Evolutionary conservation across 2,329 filamentous ascomycete species (phyloP), one percentile per base, ranked within the genome.

Genomic region (Clarireedia monteithiana): DNA sequence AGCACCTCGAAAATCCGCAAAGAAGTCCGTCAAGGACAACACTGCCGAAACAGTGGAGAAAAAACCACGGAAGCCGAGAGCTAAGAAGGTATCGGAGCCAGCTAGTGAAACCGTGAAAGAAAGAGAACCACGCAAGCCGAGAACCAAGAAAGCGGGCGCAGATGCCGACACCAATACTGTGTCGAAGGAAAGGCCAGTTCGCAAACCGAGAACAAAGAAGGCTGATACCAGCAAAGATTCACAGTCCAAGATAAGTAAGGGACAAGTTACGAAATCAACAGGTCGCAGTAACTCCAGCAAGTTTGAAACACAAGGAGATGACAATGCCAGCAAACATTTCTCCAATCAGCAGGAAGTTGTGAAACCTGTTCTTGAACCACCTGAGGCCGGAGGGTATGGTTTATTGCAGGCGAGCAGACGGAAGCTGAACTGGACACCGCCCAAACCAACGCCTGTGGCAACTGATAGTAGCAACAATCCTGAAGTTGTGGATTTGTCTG

Each of bases 391-490:
- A 9, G 59, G 60, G 27, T 59, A 42, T 50, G 64, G 62, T 9
- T 56, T 70, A 15, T 57, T 58, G 4, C 61, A 64, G 47, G 86
- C 85, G 6, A 67, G 79, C 26, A 73, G 72, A 47, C 75, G 86
- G 58, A 77, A 82, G 58, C 65, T 72, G 14, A 77, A 84, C 57
- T 91, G 87, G 88, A 91, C 88, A 1, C 87, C 86, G 2, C 78
- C 82, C 4, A 76, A 74, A 48, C 66, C 74, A 36, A 74, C 74
- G 44, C 12, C 42, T 7, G 23, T n/a, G 4, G 20, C 6, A 15
- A 20, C 23, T 46, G 38, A 15, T 26, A 5, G n/a, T 10, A 48
- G 44, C 6, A 40, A 50, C 17, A 30, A 23, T 45, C 24, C 47
- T n/a, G 14, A 17, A 27, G 55, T 50, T 27, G 38, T 20, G 12